phyloP scores from a whole-genome alignment of 306 rosid species.

The Dalbergia cochinchinensis region DNA sequence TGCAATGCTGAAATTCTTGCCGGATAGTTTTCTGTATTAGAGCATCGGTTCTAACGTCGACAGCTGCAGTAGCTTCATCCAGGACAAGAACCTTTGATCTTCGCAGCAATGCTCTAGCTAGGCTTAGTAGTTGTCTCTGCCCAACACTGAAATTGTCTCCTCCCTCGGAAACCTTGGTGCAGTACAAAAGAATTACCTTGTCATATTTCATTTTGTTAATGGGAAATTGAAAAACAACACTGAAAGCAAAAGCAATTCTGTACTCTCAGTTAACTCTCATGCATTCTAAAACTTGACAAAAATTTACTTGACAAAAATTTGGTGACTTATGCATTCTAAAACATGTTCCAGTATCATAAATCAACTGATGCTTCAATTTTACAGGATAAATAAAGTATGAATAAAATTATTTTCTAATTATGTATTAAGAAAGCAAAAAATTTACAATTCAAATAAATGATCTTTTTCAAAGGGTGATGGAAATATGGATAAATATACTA shows the following conservation, averaged over 20 bases:
- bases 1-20: conserved; percentile 82
- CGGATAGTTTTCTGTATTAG: conserved; percentile 90
- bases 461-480: background rate
- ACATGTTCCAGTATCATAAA: conserved; percentile 8
- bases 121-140: conserved; percentile 87
- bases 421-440: background rate
- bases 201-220: conserved; percentile 7
- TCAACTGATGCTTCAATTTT: background rate
- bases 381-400: background rate
- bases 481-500: too few relatives aligned
- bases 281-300: background rate
- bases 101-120: conserved; percentile 84
- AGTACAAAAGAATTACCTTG: conserved; percentile 32
- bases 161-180: conserved; percentile 78
- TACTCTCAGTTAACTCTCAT: background rate
- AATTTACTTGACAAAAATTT: conserved; percentile 5
- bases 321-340: background rate
- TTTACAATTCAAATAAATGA: background rate
- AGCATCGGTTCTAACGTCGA: conserved; percentile 89
- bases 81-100: conserved; percentile 89
- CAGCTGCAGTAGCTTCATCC: conserved; percentile 98
- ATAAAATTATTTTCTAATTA: background rate
- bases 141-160: conserved; percentile 97
- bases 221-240: background rate
- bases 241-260: background rate